phyloP scores from a whole-genome alignment of 305 asterid genomes.

The Solanum aculeatissimum region DNA sequence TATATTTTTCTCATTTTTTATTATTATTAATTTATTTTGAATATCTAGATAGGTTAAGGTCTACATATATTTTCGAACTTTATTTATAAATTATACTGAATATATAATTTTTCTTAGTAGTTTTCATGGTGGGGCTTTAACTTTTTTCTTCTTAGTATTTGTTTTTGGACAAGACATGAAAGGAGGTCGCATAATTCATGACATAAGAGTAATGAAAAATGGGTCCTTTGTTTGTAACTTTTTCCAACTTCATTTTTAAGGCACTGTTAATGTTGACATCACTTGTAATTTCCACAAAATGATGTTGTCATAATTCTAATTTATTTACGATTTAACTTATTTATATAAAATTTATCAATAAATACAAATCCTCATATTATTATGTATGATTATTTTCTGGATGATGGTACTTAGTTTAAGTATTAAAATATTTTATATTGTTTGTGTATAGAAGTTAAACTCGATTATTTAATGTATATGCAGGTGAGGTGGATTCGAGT shows the following conservation, averaged over 20 bases:
- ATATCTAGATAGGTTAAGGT: too few species aligned
- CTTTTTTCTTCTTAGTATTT: slow-evolving; percentile 23
- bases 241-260: slow-evolving; percentile 12
- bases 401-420: too few species aligned
- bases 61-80: too few species aligned
- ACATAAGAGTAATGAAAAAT: background rate
- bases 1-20: background rate
- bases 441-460: background rate
- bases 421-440: background rate
- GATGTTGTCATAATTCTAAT: background rate
- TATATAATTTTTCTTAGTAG: too few species aligned
- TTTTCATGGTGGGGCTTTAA: background rate
- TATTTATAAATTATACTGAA: too few species aligned
- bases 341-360: background rate
- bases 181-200: slow-evolving; percentile 6
- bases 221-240: slow-evolving; percentile 20
- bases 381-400: background rate
- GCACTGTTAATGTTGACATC: slow-evolving; percentile 15
- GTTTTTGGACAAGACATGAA: slow-evolving; percentile 24
- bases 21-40: too few species aligned
- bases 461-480: background rate
- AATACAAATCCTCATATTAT: background rate
- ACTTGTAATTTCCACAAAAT: background rate
- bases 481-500: slow-evolving; percentile 87
- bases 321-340: background rate